Conservation (phyloP, 2,329 filamentous ascomycete genomes). For the Diaporthe citriasiana region DNA sequence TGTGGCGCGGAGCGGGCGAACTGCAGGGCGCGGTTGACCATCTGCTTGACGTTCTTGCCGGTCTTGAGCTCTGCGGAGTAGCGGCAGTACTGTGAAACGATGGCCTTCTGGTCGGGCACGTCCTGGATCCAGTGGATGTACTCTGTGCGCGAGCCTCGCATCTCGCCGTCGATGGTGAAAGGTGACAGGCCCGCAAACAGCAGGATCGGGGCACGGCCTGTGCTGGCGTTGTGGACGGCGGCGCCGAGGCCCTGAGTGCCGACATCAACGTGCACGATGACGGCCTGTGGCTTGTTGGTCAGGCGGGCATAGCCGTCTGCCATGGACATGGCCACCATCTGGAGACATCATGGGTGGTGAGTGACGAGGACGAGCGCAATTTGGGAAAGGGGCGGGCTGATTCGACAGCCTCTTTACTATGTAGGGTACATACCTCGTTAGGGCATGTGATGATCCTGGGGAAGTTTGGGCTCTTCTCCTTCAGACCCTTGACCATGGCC, state of each 20-base stretch:
- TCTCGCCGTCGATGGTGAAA: slow-evolving; percentile 59
- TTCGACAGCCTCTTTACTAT: neutral
- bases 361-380: neutral
- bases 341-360: neutral
- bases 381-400: neutral
- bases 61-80: slow-evolving; percentile 88
- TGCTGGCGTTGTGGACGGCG: slow-evolving; percentile 79
- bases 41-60: slow-evolving; percentile 88
- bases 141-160: slow-evolving; percentile 57
- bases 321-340: slow-evolving; percentile 84
- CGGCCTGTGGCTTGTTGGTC: slow-evolving; percentile 76
- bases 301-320: slow-evolving; percentile 80
- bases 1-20: slow-evolving; percentile 84
- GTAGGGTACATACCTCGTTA: slow-evolving; percentile 69
- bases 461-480: slow-evolving; percentile 72
- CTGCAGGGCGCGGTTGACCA: slow-evolving; percentile 86
- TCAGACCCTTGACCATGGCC: slow-evolving; percentile 80
- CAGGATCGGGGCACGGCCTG: slow-evolving; percentile 75
- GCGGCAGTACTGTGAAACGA: slow-evolving; percentile 87
- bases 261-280: slow-evolving; percentile 81
- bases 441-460: slow-evolving; percentile 80
- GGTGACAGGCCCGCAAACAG: slow-evolving; percentile 61
- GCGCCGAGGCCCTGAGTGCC: slow-evolving; percentile 80
- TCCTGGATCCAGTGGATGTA: slow-evolving; percentile 62
- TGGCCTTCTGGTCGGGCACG: slow-evolving; percentile 57